Evolutionary conservation across 306 rosid species (phyloP).

Genomic region (Arachis hypogaea): DNA sequence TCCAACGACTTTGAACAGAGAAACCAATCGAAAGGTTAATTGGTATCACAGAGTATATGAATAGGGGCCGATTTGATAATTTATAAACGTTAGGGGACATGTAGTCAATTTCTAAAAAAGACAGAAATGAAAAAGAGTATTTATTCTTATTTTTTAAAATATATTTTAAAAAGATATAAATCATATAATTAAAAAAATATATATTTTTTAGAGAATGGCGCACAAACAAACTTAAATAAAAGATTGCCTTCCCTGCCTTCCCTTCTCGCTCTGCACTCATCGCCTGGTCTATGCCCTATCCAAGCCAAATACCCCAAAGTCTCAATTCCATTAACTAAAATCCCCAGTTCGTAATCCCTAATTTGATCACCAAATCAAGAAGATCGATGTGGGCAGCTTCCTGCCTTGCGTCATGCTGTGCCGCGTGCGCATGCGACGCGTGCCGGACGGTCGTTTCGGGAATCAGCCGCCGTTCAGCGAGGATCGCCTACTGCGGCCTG

Average conservation of each 20-base stretch:
- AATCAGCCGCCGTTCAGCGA: constrained; percentile 91
- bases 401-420: constrained; percentile 98
- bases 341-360: constrained; percentile 32
- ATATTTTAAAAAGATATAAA: too few relatives aligned
- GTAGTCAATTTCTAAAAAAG: too few relatives aligned
- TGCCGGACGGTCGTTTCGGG: constrained; percentile 92
- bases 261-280: not conserved
- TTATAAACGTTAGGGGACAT: too few relatives aligned
- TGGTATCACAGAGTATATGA: too few relatives aligned
- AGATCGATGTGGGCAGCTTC: constrained; percentile 95
- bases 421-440: constrained; percentile 94
- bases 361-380: constrained; percentile 25
- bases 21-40: too few relatives aligned
- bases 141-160: too few relatives aligned
- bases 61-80: too few relatives aligned
- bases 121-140: too few relatives aligned
- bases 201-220: too few relatives aligned
- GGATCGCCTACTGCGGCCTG: constrained; percentile 96
- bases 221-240: too few relatives aligned
- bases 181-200: too few relatives aligned
- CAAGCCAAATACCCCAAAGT: not conserved
- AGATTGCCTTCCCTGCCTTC: not conserved
- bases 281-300: constrained; percentile 21
- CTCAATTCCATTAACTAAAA: not conserved
- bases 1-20: too few relatives aligned